Evolutionary conservation across 2,329 filamentous ascomycete species (phyloP).

Genomic region (Pseudocercospora fijiensis): DNA sequence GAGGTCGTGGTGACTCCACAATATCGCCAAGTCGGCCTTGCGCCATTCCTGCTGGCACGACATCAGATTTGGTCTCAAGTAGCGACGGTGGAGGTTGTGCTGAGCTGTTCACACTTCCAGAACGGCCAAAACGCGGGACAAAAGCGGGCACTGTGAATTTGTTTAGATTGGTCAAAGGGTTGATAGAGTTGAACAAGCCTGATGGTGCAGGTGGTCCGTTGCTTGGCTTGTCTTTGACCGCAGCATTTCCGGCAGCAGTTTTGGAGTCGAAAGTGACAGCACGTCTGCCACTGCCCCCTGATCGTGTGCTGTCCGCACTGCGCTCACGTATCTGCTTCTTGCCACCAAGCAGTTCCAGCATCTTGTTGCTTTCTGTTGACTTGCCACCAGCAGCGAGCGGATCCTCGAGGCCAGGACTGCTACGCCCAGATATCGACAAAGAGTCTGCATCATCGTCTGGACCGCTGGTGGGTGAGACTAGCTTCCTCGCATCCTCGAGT

Average conservation of each 20-base stretch:
- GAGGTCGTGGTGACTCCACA: constrained; percentile 29
- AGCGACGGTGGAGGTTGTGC: constrained; percentile 24
- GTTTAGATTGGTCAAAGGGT: constrained; percentile 40
- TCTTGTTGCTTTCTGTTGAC: constrained; percentile 59
- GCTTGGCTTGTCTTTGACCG: constrained; percentile 20
- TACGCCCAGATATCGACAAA: constrained; percentile 42
- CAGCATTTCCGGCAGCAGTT: constrained; percentile 15
- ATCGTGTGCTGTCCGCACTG: constrained; percentile 71
- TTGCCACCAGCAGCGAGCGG: constrained; percentile 27
- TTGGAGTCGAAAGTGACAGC: constrained; percentile 30
- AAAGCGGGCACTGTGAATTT: constrained; percentile 39
- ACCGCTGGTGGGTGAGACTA: constrained; percentile 63
- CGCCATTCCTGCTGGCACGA: constrained; percentile 10
- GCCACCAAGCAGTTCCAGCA: constrained; percentile 70
- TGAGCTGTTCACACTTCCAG: constrained; percentile 25
- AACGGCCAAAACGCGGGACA: constrained; percentile 37
- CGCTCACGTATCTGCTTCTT: constrained; percentile 64
- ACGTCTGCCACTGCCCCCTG: constrained; percentile 57
- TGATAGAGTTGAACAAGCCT: constrained; percentile 35
- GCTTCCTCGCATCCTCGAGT: constrained; percentile 84
- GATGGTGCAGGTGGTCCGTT: constrained; percentile 21
- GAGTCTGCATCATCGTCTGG: constrained; percentile 26
- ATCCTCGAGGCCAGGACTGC: constrained; percentile 34
- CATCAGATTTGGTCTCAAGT: constrained; percentile 12
- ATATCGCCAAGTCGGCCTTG: constrained; percentile 35